phyloP scores from a whole-genome alignment of 2,329 filamentous ascomycete genomes.

The Rosellinia necatrix region DNA sequence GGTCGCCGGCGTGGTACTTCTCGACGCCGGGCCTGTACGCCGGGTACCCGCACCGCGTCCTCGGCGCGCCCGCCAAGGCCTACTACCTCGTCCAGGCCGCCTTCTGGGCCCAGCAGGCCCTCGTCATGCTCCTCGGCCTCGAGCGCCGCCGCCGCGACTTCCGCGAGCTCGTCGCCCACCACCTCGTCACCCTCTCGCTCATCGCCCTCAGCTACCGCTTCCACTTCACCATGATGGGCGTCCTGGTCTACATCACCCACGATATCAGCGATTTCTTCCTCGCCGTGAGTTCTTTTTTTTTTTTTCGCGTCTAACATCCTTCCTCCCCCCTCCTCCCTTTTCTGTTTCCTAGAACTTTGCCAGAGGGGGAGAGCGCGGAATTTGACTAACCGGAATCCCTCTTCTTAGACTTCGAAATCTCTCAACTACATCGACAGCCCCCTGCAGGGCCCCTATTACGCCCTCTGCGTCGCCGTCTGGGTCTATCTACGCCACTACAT shows the following conservation, averaged over 20 bases:
- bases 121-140: conserved; percentile 69
- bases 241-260: conserved; percentile 75
- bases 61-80: conserved; percentile 69
- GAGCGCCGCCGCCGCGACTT: conserved; percentile 78
- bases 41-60: conserved; percentile 68
- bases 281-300: conserved; percentile 45
- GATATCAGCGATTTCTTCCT: conserved; percentile 78
- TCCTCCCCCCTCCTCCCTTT: not conserved
- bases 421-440: conserved; percentile 71
- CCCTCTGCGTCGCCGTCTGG: conserved; percentile 68
- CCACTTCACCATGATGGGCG: conserved; percentile 76
- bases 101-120: conserved; percentile 75
- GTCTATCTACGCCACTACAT: conserved; percentile 73
- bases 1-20: conserved; percentile 76
- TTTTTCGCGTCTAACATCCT: not conserved
- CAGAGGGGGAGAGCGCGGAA: not conserved
- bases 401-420: conserved; percentile 60
- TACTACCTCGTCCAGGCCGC: conserved; percentile 76
- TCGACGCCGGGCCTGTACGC: conserved; percentile 74
- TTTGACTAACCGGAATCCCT: conserved; percentile 13
- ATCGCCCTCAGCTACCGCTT: conserved; percentile 74
- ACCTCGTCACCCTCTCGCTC: conserved; percentile 70
- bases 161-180: conserved; percentile 73
- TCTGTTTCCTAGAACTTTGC: not conserved
- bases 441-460: conserved; percentile 68